Percentiles rank a stretch among this genome's conserved stretches.
These are phyloP conservation scores for Dissoconium aciculare DNA, from an alignment of 2,329 filamentous ascomycete genomes.

Conservation along the genomic window DNA sequence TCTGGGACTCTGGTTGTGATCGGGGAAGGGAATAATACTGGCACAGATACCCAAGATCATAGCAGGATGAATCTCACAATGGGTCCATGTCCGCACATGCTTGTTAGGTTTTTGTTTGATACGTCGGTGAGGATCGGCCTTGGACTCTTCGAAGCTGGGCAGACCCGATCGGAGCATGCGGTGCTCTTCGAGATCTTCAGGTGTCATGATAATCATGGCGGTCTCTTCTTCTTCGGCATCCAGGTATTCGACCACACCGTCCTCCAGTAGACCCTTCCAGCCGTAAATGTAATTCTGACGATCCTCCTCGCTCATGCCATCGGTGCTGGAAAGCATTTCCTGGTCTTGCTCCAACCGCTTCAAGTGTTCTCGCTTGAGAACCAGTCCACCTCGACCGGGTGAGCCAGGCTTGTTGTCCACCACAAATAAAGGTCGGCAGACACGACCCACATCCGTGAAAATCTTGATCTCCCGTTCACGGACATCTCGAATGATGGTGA, in stretches of 20 bases:
- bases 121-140: slow-evolving; percentile 63
- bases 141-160: slow-evolving; percentile 37
- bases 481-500: slow-evolving; percentile 90
- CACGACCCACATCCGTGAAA: slow-evolving; percentile 89
- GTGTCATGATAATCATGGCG: slow-evolving; percentile 98
- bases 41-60: slow-evolving; percentile 98
- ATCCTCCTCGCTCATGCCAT: slow-evolving; percentile 42
- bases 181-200: slow-evolving; percentile 68
- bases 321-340: slow-evolving; percentile 32
- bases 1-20: slow-evolving; percentile 95
- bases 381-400: slow-evolving; percentile 58
- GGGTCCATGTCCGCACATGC: slow-evolving; percentile 82
- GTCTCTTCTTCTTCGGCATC: slow-evolving; percentile 98
- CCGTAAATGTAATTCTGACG: slow-evolving; percentile 52
- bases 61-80: slow-evolving; percentile 97
- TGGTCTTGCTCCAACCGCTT: slow-evolving; percentile 59
- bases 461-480: slow-evolving; percentile 97
- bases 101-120: slow-evolving; percentile 80
- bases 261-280: slow-evolving; percentile 73
- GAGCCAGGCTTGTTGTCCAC: slow-evolving; percentile 73
- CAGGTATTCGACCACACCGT: slow-evolving; percentile 84
- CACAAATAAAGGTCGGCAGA: slow-evolving; percentile 86
- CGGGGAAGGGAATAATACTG: slow-evolving; percentile 98
- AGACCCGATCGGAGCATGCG: slow-evolving; percentile 25
- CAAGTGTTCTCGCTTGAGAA: slow-evolving; percentile 75